Percentiles rank a stretch among this genome's conserved stretches.
Evolutionary conservation across 352 stramenopile species (phyloP).

Genomic region (Pilasporangium apinafurcum): DNA sequence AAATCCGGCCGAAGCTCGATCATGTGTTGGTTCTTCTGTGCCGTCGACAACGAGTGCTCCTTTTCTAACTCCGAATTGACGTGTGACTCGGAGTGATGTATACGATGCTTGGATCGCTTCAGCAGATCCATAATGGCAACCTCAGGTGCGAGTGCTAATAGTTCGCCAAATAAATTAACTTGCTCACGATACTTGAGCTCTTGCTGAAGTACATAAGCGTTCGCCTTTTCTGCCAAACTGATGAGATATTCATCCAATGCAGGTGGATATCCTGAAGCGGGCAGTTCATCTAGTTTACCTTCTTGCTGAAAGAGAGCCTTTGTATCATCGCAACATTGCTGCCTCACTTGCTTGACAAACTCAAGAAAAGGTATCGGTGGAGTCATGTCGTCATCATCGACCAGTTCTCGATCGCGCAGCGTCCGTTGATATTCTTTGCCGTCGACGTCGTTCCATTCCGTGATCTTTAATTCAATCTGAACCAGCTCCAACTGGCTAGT

Average conservation of each 20-base stretch:
- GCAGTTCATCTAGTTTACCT: slow-evolving; percentile 63
- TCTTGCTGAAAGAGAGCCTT: slow-evolving; percentile 46
- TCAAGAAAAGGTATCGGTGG: slow-evolving; percentile 31
- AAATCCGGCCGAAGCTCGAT: slow-evolving; percentile 61
- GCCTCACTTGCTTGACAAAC: slow-evolving; percentile 47
- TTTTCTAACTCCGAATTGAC: slow-evolving; percentile 15
- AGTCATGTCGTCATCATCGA: slow-evolving; percentile 29
- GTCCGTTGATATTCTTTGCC: too few relatives aligned
- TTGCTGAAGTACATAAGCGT: slow-evolving; percentile 40
- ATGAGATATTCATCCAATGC: slow-evolving; percentile 72
- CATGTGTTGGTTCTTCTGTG: slow-evolving; percentile 39
- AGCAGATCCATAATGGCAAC: slow-evolving; percentile 32
- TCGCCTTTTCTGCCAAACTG: slow-evolving; percentile 54
- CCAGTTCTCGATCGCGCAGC: slow-evolving; percentile 30
- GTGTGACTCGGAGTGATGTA: slow-evolving; percentile 7
- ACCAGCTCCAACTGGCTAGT: slow-evolving; percentile 37
- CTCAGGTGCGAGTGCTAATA: slow-evolving; percentile 45
- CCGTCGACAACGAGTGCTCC: slow-evolving; percentile 30
- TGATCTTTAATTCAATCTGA: slow-evolving; percentile 18
- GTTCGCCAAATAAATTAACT: slow-evolving; percentile 49
- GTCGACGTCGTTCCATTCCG: neutral
- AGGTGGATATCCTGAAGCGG: slow-evolving; percentile 43
- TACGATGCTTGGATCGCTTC: slow-evolving; percentile 14
- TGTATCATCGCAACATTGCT: slow-evolving; percentile 53
- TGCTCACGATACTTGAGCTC: slow-evolving; percentile 51